Evolutionary conservation across 129 eudicot genomes (phyloP).

Genomic region (Escallonia herrerae): DNA sequence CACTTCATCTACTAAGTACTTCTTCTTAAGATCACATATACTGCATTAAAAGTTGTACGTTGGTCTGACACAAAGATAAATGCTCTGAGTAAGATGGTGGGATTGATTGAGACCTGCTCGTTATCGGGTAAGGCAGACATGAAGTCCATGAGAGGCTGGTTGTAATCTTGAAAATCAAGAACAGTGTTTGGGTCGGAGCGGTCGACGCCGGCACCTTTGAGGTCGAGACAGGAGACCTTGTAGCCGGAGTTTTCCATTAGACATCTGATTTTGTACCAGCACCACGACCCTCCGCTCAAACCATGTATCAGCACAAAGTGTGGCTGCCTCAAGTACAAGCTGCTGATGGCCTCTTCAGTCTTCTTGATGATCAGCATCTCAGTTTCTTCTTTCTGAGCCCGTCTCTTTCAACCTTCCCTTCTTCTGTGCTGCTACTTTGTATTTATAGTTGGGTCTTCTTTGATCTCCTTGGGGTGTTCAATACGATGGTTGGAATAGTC

Average conservation of each 20-base stretch:
- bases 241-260: conserved; percentile 57
- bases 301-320: conserved; percentile 81
- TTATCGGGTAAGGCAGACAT: conserved; percentile 37
- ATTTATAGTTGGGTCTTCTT: not conserved
- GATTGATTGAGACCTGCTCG: conserved; percentile 27
- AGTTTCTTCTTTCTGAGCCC: not conserved
- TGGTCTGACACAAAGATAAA: too few species aligned
- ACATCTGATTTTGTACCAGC: conserved; percentile 65
- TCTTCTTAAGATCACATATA: too few species aligned
- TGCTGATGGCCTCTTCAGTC: not conserved
- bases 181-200: conserved; percentile 43
- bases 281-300: conserved; percentile 59
- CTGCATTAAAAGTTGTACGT: too few species aligned
- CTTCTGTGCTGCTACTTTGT: not conserved
- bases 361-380: not conserved
- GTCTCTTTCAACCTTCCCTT: not conserved
- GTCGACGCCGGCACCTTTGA: conserved; percentile 49
- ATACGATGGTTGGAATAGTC: not conserved
- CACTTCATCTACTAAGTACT: too few species aligned
- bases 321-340: conserved; percentile 9
- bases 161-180: conserved; percentile 46
- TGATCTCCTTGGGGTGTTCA: too few species aligned
- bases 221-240: conserved; percentile 54
- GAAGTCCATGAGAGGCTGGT: conserved; percentile 57
- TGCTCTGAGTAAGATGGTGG: too few species aligned